phyloP scores from a whole-genome alignment of 2,329 filamentous ascomycete genomes.

The Nemania sp. region DNA sequence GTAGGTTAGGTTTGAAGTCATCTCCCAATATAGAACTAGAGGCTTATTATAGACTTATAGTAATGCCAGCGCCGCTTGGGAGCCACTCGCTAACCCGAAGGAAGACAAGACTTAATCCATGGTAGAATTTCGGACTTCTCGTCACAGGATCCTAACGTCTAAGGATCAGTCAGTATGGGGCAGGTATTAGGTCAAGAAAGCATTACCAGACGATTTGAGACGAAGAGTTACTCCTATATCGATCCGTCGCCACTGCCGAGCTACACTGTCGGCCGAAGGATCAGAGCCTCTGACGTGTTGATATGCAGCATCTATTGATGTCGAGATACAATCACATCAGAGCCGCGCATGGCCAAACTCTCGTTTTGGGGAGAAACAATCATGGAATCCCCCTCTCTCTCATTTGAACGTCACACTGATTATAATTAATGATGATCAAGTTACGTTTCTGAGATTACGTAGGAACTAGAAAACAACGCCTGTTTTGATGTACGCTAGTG shows the following conservation, averaged over 20 bases:
- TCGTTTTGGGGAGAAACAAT: no score
- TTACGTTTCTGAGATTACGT: neutral
- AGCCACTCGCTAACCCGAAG: neutral
- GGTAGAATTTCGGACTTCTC: neutral
- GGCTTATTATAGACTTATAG: neutral
- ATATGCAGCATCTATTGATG: neutral
- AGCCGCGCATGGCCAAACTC: neutral
- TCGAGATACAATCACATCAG: constrained; percentile 3
- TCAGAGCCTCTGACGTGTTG: neutral
- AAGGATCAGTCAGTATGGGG: neutral
- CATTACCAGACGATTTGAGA: neutral
- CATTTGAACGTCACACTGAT: neutral
- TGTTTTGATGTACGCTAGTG: neutral
- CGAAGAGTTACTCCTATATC: no score
- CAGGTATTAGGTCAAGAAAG: neutral
- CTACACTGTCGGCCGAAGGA: neutral
- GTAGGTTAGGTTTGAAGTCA: neutral
- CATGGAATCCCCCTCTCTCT: neutral
- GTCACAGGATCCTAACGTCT: neutral
- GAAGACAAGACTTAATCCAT: neutral
- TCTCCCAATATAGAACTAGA: neutral
- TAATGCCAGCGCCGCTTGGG: neutral
- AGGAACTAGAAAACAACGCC: neutral
- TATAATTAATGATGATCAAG: neutral
- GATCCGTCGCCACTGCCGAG: constrained; percentile 6